Evolutionary conservation across 2,329 filamentous ascomycete species (phyloP), one percentile per base, ranked within the genome.

Genomic region (Colletotrichum sp.): DNA sequence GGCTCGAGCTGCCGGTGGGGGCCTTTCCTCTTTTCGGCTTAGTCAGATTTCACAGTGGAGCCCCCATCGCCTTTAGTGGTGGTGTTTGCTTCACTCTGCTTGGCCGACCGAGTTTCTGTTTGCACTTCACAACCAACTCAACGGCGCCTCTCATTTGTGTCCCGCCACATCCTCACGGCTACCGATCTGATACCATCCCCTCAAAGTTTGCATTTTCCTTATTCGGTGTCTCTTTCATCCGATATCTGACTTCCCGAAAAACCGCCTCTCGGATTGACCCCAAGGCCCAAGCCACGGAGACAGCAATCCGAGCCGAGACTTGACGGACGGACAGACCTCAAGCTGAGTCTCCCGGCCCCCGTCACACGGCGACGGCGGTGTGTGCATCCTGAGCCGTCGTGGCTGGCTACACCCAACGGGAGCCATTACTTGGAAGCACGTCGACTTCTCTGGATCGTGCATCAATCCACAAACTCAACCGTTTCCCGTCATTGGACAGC

Each of bases 351-450:
- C 24, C 59, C 28, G 30, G 59, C 59, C 59, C 24, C n/a, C 28
- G 63, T 75, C 60, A 70, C 32, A 75, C 73, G 16, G 32, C 57
- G 36, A 61, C 73, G 26, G 69, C 73, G 21, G 63, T 68, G 73
- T 72, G 69, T 75, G 39, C 36, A n/a, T 26, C 61, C 18, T 39
- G 4, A 32, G 39, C 72, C 59, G 70, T 68, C 34, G 64, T 75
- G 69, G 59, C 39, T 39, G 43, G 74, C 48, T 65, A 60, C 59
- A 65, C 59, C 59, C 48, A 61, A 52, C 74, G 57, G 48, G 34
- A 43, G 16, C 43, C 39, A 63, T 32, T 59, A 68, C 28, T 24
- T 59, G n/a, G 64, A 36, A 63, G 28, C 36, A 24, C 24, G 34
- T n/a, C 57, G 61, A 32, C 36, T 57, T 28, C 18, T 34, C 14